A percentile compares a stretch with the other conserved stretches of the same genome.
phyloP scores from a whole-genome alignment of 805 yeast genomes.

The Metschnikowia koreensis region DNA sequence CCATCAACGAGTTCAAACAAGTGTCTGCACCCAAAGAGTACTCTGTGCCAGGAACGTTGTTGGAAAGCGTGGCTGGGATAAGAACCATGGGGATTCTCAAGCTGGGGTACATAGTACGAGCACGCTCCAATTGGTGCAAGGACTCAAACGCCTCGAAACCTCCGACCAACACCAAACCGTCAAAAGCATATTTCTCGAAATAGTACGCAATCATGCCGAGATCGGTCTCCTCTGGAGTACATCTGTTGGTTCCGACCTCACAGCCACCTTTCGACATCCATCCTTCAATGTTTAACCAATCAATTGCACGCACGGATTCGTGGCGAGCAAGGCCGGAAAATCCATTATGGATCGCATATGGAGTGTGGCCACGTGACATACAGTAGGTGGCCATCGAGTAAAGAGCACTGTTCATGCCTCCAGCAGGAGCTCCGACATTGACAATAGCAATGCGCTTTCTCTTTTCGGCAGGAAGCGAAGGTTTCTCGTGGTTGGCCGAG shows the following conservation, averaged over 20 bases:
- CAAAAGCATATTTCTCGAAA: slow-evolving; percentile 63
- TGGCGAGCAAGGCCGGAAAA: slow-evolving; percentile 89
- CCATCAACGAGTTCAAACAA: slow-evolving; percentile 65
- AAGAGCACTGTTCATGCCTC: slow-evolving; percentile 90
- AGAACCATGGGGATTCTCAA: slow-evolving; percentile 77
- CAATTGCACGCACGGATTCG: slow-evolving; percentile 71
- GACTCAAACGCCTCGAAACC: slow-evolving; percentile 82
- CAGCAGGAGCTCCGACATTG: slow-evolving; percentile 96
- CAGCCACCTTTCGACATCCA: slow-evolving; percentile 94
- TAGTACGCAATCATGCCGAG: slow-evolving; percentile 70
- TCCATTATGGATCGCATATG: slow-evolving; percentile 91
- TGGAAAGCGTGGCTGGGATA: slow-evolving; percentile 77
- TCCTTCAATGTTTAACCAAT: slow-evolving; percentile 83
- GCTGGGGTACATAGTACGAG: slow-evolving; percentile 61
- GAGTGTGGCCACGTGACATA: slow-evolving; percentile 83
- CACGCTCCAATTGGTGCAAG: slow-evolving; percentile 60
- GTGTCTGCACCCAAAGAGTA: slow-evolving; percentile 76
- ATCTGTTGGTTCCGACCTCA: slow-evolving; percentile 93
- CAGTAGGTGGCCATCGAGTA: slow-evolving; percentile 89
- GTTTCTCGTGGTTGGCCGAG: slow-evolving; percentile 36
- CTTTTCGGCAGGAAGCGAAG: slow-evolving; percentile 49
- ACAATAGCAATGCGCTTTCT: slow-evolving; percentile 78
- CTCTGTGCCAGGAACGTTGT: slow-evolving; percentile 81
- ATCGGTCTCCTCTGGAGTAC: slow-evolving; percentile 67
- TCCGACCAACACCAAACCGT: slow-evolving; percentile 74